phyloP scores from a whole-genome alignment of 1,284 basidiomycete species.

The Ceratobasidium sp. region DNA sequence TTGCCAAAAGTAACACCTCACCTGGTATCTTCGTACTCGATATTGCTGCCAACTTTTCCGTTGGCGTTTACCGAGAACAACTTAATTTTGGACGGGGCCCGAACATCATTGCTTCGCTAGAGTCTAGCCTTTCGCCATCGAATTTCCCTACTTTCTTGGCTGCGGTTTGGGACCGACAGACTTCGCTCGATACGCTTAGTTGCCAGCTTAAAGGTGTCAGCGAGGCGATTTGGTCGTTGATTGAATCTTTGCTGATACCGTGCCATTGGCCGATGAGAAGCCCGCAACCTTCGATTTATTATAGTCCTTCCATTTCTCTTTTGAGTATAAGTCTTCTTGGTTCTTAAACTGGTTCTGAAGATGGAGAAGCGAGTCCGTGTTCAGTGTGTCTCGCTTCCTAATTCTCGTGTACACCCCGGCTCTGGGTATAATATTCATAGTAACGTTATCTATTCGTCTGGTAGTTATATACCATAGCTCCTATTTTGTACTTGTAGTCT shows the following conservation, averaged over 20 bases:
- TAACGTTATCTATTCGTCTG: too few species aligned
- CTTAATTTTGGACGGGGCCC: background rate
- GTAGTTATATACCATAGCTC: too few species aligned
- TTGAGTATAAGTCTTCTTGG: background rate
- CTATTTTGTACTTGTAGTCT: too few species aligned
- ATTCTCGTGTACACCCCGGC: too few species aligned
- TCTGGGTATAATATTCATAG: too few species aligned
- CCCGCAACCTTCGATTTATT: background rate
- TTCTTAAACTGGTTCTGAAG: background rate
- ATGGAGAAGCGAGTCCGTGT: too few species aligned
- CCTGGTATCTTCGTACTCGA: background rate
- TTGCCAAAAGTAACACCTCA: background rate
- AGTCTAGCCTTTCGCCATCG: background rate
- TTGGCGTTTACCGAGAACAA: background rate
- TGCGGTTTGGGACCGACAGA: background rate
- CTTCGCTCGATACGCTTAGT: background rate
- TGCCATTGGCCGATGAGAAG: background rate
- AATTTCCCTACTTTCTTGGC: background rate
- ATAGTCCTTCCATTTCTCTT: background rate
- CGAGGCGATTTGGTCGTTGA: background rate
- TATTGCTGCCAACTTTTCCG: background rate
- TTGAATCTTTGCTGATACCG: background rate
- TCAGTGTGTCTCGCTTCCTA: too few species aligned
- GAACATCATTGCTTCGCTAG: background rate
- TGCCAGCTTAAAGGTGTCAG: background rate